Evolutionary conservation across 495 filamentous ascomycete genomes (phyloP).

Genomic region (Hypoxylon fragiforme): DNA sequence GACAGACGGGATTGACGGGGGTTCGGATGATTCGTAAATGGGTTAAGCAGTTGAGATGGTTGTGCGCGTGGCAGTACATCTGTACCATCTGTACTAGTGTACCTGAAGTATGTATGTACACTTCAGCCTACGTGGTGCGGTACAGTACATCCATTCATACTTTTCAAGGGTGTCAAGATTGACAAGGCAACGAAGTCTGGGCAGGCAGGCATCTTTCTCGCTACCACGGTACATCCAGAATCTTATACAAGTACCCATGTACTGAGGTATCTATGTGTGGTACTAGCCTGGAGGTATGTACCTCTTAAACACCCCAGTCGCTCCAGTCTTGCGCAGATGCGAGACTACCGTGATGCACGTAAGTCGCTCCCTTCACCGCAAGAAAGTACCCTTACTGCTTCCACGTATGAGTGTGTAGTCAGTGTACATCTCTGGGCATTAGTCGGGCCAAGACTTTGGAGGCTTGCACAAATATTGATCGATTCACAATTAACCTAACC

Average conservation of each 20-base stretch:
- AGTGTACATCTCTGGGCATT: constrained; percentile 14
- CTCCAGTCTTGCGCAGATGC: constrained; percentile 30
- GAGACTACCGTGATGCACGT: constrained; percentile 22
- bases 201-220: not conserved
- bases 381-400: constrained; percentile 25
- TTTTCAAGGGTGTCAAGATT: too few species aligned
- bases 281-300: too few species aligned
- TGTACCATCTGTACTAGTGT: too few species aligned
- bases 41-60: not conserved
- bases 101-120: constrained; percentile 1
- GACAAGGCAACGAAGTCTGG: not conserved
- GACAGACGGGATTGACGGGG: constrained; percentile 28
- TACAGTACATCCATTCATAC: too few species aligned
- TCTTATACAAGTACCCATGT: too few species aligned
- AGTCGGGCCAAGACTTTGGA: constrained; percentile 17
- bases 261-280: too few species aligned
- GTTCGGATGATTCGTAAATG: constrained; percentile 32
- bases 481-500: constrained; percentile 15
- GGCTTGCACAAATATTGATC: constrained; percentile 23
- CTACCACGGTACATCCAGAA: too few species aligned
- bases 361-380: constrained; percentile 28
- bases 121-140: too few species aligned
- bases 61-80: constrained; percentile 26
- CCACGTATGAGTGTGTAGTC: not conserved
- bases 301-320: constrained; percentile 2